These are phyloP conservation scores for Cladobotryum protrusum DNA, from an alignment of 2,329 filamentous ascomycete genomes.

Conservation along the genomic window DNA sequence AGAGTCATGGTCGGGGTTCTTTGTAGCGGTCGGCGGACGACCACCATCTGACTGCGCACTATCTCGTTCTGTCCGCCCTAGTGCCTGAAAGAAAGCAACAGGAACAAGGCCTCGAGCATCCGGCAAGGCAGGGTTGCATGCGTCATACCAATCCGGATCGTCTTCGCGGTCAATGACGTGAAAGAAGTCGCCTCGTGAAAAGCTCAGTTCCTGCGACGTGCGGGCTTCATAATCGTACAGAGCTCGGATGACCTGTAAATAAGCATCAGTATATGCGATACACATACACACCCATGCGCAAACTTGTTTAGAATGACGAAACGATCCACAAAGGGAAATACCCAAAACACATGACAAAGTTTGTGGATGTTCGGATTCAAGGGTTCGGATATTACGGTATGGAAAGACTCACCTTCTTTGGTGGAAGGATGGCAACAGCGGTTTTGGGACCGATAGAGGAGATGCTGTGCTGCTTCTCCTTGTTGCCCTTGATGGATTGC, in stretches of 20 bases:
- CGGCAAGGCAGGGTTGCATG: constrained; percentile 86
- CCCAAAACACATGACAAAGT: constrained; percentile 9
- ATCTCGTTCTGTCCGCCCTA: constrained; percentile 88
- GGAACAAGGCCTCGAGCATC: constrained; percentile 87
- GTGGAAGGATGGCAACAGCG: constrained; percentile 80
- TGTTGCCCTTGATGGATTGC: constrained; percentile 86
- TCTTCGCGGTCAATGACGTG: constrained; percentile 96
- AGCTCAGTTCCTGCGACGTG: constrained; percentile 73
- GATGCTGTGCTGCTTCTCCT: constrained; percentile 62
- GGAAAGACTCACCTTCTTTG: constrained; percentile 71
- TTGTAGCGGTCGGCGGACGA: constrained; percentile 41
- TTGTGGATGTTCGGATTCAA: not conserved
- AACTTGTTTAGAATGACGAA: not conserved
- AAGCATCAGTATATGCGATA: not conserved
- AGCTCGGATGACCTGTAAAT: constrained; percentile 80
- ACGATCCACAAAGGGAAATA: not conserved
- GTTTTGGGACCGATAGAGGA: constrained; percentile 79
- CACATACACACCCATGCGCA: not conserved
- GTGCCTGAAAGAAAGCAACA: constrained; percentile 84
- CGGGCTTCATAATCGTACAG: constrained; percentile 86
- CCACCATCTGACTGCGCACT: constrained; percentile 64
- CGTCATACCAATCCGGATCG: constrained; percentile 95
- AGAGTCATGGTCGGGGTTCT: constrained; percentile 76
- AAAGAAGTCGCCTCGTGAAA: constrained; percentile 94
- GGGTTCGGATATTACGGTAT: not conserved